Evolutionary conservation across 441 rosid species (phyloP), one percentile per base, ranked within the genome.

Genomic region (Gossypium gossypioides): DNA sequence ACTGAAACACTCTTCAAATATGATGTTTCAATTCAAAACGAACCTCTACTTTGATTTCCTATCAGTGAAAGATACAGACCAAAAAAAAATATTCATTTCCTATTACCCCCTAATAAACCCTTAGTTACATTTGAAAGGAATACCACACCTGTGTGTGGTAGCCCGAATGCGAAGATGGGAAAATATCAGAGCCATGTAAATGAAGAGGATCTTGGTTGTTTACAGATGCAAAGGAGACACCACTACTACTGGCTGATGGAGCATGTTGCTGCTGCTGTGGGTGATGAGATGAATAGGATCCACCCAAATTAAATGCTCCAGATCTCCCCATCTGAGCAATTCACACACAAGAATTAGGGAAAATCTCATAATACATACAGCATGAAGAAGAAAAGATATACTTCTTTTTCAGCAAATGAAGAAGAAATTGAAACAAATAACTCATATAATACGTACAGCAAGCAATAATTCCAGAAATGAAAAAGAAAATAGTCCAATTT

Each of bases 211-310:
- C 93, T 79, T 83, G 92, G 83, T 79, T 87, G 87, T 91, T 91
- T 72, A 80, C 87, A 15, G 88, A 62, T 57, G 92, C 77, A 80
- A 81, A 92, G 72, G 97, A 85, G 67, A 86, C 88, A 50, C 97
- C 91, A 68, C 90, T 78, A 78, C 84, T 84, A 78, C 89, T 84
- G 76, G 79, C 88, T 60, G 96, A 81, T 74, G 93, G 85, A 55
- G 91, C 80, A 84, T 89, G 91, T 68, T 90, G 96, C 76, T 88
- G 97, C 85, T 88, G 99, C 76, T 88, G 99, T n/a, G 92, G 89
- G 68, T 86, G 97, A 81, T 91, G 94, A 61, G 99, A 85, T 48
- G 97, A 72, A 75, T 84, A 92, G 3, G 88, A 68, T 65, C 89
- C 93, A 61, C 92, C 95, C 55, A 91, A 77, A 75, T 87, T 92